Conservation (phyloP, 192 early-diverging fungal species). For the Chytriomyces sp. region DNA sequence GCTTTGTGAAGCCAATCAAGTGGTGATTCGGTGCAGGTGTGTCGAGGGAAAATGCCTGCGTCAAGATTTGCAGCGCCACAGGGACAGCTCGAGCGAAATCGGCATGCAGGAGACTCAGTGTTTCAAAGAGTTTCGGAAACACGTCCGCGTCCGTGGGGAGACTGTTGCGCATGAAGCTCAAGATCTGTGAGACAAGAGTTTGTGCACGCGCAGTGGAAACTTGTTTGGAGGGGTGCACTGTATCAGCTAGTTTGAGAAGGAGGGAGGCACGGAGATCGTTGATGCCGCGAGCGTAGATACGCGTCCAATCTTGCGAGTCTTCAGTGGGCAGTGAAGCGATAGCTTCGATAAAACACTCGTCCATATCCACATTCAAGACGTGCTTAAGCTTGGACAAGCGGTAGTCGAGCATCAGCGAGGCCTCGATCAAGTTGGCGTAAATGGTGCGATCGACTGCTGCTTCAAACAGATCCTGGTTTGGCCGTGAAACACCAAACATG, state of each 20-base stretch:
- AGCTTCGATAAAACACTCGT: neutral
- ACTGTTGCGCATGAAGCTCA: neutral
- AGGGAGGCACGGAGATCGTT: slow-evolving; percentile 2
- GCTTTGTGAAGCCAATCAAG: neutral
- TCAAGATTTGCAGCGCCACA: neutral
- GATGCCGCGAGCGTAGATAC: neutral
- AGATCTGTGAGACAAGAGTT: neutral
- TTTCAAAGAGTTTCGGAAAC: neutral
- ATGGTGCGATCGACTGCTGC: neutral
- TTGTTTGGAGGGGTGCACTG: neutral
- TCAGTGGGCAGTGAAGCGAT: neutral
- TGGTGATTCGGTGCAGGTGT: neutral
- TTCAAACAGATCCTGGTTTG: neutral
- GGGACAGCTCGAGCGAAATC: neutral
- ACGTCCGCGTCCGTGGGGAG: neutral
- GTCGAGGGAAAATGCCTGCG: neutral
- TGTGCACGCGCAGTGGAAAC: no score
- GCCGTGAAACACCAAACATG: neutral
- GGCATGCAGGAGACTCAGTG: neutral
- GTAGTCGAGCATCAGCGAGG: neutral
- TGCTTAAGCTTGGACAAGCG: neutral
- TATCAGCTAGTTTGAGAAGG: neutral
- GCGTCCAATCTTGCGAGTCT: neutral
- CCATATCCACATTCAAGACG: neutral
- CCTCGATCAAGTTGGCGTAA: neutral